Percentiles rank a stretch among this genome's conserved stretches.
phyloP scores from a whole-genome alignment of 352 stramenopile species.

The Phytophthora gonapodyides region DNA sequence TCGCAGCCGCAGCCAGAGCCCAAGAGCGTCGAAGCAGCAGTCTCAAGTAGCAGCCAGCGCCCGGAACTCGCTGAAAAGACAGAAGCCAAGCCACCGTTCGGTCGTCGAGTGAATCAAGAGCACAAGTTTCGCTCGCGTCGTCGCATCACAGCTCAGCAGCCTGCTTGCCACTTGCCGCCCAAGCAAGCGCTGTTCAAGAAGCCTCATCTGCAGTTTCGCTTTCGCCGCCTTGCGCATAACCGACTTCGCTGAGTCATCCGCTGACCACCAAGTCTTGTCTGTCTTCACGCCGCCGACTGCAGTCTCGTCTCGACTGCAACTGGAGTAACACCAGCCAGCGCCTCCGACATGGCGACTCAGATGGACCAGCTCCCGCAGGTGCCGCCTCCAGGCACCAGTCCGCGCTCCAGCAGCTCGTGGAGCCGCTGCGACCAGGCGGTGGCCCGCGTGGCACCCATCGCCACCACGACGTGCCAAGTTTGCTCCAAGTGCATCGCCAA shows the following conservation, averaged over 20 bases:
- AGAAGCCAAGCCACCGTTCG: slow-evolving; percentile 6
- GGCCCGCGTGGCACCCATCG: slow-evolving; percentile 68
- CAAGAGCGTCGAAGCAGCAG: background rate
- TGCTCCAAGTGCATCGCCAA: slow-evolving; percentile 63
- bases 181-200: background rate
- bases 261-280: slow-evolving; percentile 26
- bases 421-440: slow-evolving; percentile 84
- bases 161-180: slow-evolving; percentile 1
- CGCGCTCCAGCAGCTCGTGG: slow-evolving; percentile 65
- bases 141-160: slow-evolving; percentile 10
- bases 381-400: slow-evolving; percentile 34
- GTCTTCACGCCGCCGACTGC: slow-evolving; percentile 8
- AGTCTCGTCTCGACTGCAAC: slow-evolving; percentile 18
- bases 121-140: slow-evolving; percentile 33
- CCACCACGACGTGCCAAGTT: slow-evolving; percentile 80
- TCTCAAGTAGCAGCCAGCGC: slow-evolving; percentile 9
- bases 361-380: slow-evolving; percentile 48
- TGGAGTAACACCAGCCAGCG: slow-evolving; percentile 12
- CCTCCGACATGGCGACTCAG: slow-evolving; percentile 41
- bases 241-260: background rate
- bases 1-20: slow-evolving; percentile 7
- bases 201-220: slow-evolving; percentile 36
- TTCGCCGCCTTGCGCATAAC: slow-evolving; percentile 19
- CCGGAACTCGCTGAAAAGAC: slow-evolving; percentile 31
- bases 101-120: slow-evolving; percentile 21